phyloP scores from a whole-genome alignment of 2,329 filamentous ascomycete genomes.

The Calonectria pauciramosa region DNA sequence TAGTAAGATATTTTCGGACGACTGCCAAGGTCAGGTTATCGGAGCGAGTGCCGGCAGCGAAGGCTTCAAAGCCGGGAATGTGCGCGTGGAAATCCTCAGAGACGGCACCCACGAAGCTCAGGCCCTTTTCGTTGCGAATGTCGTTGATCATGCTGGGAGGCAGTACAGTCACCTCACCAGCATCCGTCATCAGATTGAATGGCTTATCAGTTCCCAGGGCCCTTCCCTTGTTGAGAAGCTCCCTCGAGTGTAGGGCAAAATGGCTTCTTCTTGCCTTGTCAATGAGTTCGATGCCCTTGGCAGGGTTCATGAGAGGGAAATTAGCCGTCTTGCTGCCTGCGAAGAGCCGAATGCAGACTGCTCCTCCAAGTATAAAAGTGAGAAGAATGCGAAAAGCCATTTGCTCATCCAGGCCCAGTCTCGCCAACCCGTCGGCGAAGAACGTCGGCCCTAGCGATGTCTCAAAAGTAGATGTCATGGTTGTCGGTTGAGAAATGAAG shows the following conservation, averaged over 20 bases:
- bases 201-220: not conserved
- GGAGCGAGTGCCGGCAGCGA: not conserved
- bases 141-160: not conserved
- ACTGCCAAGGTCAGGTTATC: not conserved
- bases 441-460: not conserved
- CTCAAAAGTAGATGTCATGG: not conserved
- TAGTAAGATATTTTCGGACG: not conserved
- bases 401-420: not conserved
- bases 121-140: not conserved
- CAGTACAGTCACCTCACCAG: not conserved
- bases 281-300: not conserved
- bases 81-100: not conserved
- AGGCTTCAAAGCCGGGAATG: not conserved
- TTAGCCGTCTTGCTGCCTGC: not conserved
- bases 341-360: not conserved
- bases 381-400: not conserved
- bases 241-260: not conserved
- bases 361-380: not conserved
- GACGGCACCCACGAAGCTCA: not conserved
- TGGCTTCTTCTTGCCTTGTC: not conserved
- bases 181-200: not conserved
- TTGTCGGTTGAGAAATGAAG: not conserved
- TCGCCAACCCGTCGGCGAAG: not conserved
- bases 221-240: not conserved
- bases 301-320: not conserved